Evolutionary conservation across 495 filamentous ascomycete genomes (phyloP).

Genomic region (Penicillium crystallinum): DNA sequence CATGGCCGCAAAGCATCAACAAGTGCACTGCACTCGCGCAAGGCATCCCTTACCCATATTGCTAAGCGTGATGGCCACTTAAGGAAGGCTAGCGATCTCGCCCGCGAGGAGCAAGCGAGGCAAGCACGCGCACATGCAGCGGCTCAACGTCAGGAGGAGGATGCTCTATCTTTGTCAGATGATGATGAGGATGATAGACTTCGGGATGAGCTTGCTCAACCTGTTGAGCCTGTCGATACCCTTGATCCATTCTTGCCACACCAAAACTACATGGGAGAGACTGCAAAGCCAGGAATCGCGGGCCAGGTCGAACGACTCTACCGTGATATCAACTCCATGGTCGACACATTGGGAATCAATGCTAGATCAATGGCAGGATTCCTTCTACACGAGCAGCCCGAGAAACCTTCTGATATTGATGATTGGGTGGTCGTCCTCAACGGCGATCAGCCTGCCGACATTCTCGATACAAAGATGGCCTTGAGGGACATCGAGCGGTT

Average conservation of each 20-base stretch:
- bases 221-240: constrained; percentile 47
- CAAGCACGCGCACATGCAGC: constrained; percentile 23
- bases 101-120: constrained; percentile 32
- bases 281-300: constrained; percentile 55
- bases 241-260: constrained; percentile 62
- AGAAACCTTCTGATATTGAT: constrained; percentile 51
- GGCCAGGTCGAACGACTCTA: constrained; percentile 82
- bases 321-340: constrained; percentile 93
- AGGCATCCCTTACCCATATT: constrained; percentile 33
- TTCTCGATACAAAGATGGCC: constrained; percentile 58
- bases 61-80: constrained; percentile 30
- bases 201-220: constrained; percentile 49
- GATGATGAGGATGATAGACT: constrained; percentile 63
- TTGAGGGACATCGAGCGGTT: constrained; percentile 67
- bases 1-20: constrained; percentile 50
- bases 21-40: constrained; percentile 35
- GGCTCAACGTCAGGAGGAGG: constrained; percentile 36
- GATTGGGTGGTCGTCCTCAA: constrained; percentile 31
- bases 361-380: constrained; percentile 69
- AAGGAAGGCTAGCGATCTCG: constrained; percentile 20
- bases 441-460: constrained; percentile 38
- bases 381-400: constrained; percentile 49
- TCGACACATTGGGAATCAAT: constrained; percentile 87
- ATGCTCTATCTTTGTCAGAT: constrained; percentile 43
- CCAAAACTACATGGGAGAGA: constrained; percentile 61